Evolutionary conservation across 345 rosid species (phyloP), one percentile per base, ranked within the genome.

Genomic region (Salix udensis): DNA sequence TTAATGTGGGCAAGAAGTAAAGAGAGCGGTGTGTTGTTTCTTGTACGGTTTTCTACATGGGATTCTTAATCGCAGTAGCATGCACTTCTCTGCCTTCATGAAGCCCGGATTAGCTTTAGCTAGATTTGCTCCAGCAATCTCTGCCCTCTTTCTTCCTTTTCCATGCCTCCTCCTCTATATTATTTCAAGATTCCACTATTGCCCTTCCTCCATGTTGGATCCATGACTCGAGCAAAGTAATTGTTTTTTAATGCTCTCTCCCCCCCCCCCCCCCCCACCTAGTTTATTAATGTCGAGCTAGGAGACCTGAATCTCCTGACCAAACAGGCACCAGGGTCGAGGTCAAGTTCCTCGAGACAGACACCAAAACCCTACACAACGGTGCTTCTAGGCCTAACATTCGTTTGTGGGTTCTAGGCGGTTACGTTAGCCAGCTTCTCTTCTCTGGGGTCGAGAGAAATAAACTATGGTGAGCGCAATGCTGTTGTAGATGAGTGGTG

Each of bases 271-370:
- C 5, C 34, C 34, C 34, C 31, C 31, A 30, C 2, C n/a, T 52
- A 19, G 58, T 19, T 52, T 52, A 6, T 52, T 52, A 18, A 13
- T 11, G 50, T 46, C 14, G 50, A 3, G 50, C 34, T 8, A 28
- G 1, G 34, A 37, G 50, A 24, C 24, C 79, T 61, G 68, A 12
- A 61, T 28, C n/a, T 31, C 40, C 79, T 53, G 76, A 80, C 62
- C 30, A 21, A 62, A 74, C 72, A 67, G 77, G 85, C 85, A 79
- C 79, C 72, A 77, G 30, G 31, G 80, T 64, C 82, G 87, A 84
- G 88, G 84, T 75, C 46, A 68, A 77, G 61, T 55, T 71, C 78
- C 78, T 87, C 86, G 87, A 84, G 88, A 85, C 87, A 62, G 81
- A 75, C 85, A 85, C 80, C 83, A 28, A 39, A 73, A 31, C 65